Evolutionary conservation across 2,329 filamentous ascomycete genomes (phyloP).

Genomic region (Beauveria sp.): DNA sequence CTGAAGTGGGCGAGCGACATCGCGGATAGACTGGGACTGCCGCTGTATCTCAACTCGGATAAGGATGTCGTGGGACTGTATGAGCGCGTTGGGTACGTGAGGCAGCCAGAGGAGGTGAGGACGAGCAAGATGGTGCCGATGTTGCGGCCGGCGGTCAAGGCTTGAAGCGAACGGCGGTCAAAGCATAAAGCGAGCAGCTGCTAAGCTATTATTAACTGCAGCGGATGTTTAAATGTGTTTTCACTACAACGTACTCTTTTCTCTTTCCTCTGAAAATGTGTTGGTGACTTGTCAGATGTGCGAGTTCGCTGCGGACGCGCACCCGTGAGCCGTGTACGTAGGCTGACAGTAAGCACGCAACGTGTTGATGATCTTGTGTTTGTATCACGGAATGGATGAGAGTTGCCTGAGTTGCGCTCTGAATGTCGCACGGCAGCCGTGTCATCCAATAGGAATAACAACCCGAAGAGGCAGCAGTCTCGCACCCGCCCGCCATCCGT

Average conservation of each 20-base stretch:
- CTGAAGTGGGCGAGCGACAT: constrained; percentile 2
- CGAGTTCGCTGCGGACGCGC: no score
- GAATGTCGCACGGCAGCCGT: neutral
- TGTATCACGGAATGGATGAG: no score
- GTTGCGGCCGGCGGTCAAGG: constrained; percentile 7
- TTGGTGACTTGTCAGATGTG: no score
- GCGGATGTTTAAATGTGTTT: no score
- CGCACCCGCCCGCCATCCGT: neutral
- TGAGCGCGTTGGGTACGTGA: constrained; percentile 12
- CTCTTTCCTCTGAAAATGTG: no score
- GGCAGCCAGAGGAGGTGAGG: neutral
- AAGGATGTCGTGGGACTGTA: constrained; percentile 13
- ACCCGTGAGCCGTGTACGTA: no score
- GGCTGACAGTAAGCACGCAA: no score
- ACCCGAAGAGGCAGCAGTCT: neutral
- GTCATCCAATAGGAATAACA: neutral
- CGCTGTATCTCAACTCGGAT: constrained; percentile 16
- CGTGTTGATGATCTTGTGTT: no score
- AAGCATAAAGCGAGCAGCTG: neutral
- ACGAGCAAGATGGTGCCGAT: constrained; percentile 14
- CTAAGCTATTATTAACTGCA: no score
- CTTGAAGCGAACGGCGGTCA: neutral
- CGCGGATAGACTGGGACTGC: constrained; percentile 13
- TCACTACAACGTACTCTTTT: no score
- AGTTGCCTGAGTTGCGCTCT: neutral